Base-by-base conservation (phyloP, 441 rosid species). In the Rhodomyrtus psidioides region DNA sequence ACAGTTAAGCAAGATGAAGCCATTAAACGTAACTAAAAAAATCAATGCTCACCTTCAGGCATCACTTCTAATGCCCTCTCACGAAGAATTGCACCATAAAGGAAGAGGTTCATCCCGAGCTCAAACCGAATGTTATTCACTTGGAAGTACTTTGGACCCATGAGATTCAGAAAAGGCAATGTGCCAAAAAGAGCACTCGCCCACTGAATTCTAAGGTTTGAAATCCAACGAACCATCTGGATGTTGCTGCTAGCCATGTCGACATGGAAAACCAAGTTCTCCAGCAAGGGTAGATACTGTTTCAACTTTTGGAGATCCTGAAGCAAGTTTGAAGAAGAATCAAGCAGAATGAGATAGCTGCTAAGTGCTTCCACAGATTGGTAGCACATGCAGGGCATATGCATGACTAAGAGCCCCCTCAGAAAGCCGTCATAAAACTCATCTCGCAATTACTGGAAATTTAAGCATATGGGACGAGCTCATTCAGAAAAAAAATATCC, bases 151-250 rank as follows among this genome's bases (percentile, higher is more conserved):
- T 91, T 93, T 0, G 93, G 93, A 88, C 97, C 95, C 85, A 58
- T 87, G 44, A 94, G 91, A 53, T 92, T 92, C 84, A 93, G 90
- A 84, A 95, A 89, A 9, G 94, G 90, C 12, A 93, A 91, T 3
- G 92, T 21, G 76, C 81, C 88, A 60, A 91, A 86, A 85, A 95
- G 87, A 82, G 94, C 92, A 55, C 95, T 93, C 83, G 93, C 91
- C 97, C 98, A 96, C 83, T 93, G 92, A 84, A 96, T 95, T 88
- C 89, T 93, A 70, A 96, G 95, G 86, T 89, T 88, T 55, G 94
- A 89, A 89, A 89, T 91, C 89, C 91, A 87, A 51, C 28, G 85
- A 53, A 83, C 85, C 83, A 91, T 90, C 82, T 55, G 88, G 53
- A 59, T 86, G 89, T 88, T 90, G 88, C 87, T 83, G 85, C 92